A percentile compares a stretch with the other conserved stretches of the same genome.
Evolutionary conservation across 179 eudicot genomes (phyloP).

Genomic region (Vitellaria paradoxa): DNA sequence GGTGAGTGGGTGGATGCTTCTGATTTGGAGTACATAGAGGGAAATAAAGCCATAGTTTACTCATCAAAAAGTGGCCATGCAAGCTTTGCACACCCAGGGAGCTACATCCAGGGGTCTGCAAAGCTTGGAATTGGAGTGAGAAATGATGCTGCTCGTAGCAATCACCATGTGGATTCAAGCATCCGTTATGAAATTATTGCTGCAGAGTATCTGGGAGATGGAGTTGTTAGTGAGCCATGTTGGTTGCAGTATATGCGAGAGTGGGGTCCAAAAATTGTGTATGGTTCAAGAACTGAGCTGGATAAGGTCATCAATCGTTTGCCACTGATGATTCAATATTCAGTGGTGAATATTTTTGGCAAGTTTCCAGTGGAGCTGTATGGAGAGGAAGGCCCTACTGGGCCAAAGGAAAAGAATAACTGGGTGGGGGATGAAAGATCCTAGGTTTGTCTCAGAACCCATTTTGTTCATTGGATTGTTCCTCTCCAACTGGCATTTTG

Average conservation of each 20-base stretch:
- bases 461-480: constrained; percentile 6
- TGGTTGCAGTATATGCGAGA: constrained; percentile 90
- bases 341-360: constrained; percentile 37
- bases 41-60: constrained; percentile 61
- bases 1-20: constrained; percentile 73
- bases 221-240: constrained; percentile 45
- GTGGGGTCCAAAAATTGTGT: constrained; percentile 80
- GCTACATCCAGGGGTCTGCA: constrained; percentile 68
- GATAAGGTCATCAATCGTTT: constrained; percentile 54
- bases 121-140: constrained; percentile 77
- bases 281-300: constrained; percentile 57
- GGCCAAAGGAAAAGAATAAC: constrained; percentile 94
- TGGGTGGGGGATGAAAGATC: constrained; percentile 91
- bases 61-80: constrained; percentile 87
- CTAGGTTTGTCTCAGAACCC: constrained; percentile 21
- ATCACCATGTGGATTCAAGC: constrained; percentile 63
- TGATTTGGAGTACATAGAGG: constrained; percentile 72
- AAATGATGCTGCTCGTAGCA: constrained; percentile 68
- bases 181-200: constrained; percentile 55
- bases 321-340: constrained; percentile 40
- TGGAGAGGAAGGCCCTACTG: constrained; percentile 83
- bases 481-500: not conserved
- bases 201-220: constrained; percentile 74
- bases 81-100: constrained; percentile 67
- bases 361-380: constrained; percentile 70